Conservation (phyloP, 1,284 basidiomycete genomes). For the Ceratorhiza oryzae-sativae region DNA sequence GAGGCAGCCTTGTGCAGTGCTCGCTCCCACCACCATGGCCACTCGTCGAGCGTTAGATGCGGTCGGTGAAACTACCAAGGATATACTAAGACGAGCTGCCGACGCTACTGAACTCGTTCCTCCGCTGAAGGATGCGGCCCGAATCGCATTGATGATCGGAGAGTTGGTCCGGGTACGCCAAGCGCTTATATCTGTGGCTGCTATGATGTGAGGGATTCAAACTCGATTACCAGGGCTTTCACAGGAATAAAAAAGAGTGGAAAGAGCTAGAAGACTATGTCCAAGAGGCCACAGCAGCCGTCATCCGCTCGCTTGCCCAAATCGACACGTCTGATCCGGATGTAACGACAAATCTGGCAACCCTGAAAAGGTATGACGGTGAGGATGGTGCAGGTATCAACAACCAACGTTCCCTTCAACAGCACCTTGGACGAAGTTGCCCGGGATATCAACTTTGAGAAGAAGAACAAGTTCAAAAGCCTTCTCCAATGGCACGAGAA, state of each 20-base stretch:
- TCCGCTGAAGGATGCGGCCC: background rate
- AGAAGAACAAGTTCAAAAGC: background rate
- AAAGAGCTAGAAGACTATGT: background rate
- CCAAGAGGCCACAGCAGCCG: background rate
- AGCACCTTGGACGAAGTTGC: background rate
- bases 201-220: too few relatives aligned
- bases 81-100: background rate
- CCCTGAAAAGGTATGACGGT: background rate
- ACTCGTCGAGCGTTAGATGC: background rate
- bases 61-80: background rate
- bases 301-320: background rate
- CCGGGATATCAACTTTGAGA: background rate
- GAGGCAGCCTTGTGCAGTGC: too few relatives aligned
- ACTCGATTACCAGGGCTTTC: background rate
- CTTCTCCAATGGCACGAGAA: background rate
- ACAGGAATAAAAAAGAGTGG: background rate
- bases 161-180: background rate
- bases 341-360: background rate
- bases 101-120: background rate
- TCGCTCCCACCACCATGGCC: background rate
- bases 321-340: background rate
- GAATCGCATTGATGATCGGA: background rate
- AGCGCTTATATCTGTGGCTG: background rate
- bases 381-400: background rate
- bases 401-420: background rate